Percentiles rank a stretch among this genome's conserved stretches.
phyloP scores from a whole-genome alignment of 805 yeast species.

The Ogataea methanolica region DNA sequence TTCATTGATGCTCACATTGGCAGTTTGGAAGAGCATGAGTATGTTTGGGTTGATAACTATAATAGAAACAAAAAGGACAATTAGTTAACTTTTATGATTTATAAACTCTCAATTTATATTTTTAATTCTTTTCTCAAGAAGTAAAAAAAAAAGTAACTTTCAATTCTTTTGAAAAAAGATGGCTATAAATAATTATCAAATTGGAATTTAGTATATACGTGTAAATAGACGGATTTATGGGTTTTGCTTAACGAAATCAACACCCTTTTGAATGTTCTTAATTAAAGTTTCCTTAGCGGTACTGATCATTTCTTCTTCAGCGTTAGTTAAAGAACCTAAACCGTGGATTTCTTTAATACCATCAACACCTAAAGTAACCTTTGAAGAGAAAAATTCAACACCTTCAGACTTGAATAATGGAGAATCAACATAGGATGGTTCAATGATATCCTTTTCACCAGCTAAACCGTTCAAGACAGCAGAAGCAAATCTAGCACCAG shows the following conservation, averaged over 20 bases:
- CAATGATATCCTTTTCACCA: slow-evolving; percentile 42
- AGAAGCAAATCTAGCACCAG: slow-evolving; percentile 73
- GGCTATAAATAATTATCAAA: background rate
- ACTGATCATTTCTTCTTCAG: slow-evolving; percentile 81
- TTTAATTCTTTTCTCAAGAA: too few relatives aligned
- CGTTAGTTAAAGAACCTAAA: slow-evolving; percentile 65
- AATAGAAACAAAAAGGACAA: background rate
- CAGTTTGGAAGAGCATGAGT: background rate
- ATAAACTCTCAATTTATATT: background rate
- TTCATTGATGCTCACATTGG: slow-evolving; percentile 6
- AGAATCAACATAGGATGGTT: slow-evolving; percentile 61
- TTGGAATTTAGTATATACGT: background rate
- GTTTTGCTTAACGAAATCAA: slow-evolving; percentile 72
- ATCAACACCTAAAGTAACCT: slow-evolving; percentile 86
- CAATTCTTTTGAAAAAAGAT: background rate
- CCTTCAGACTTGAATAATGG: slow-evolving; percentile 85
- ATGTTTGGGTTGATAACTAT: background rate
- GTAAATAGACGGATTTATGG: slow-evolving; percentile 38
- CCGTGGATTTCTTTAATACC: slow-evolving; percentile 83
- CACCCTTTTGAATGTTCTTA: slow-evolving; percentile 92
- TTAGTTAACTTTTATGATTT: background rate
- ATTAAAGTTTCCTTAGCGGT: slow-evolving; percentile 85
- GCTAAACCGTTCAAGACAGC: slow-evolving; percentile 54
- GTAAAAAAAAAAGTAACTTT: too few relatives aligned
- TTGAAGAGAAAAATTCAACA: slow-evolving; percentile 93